phyloP scores from a whole-genome alignment of 2,329 filamentous ascomycete species.

The Monilinia fructigena region DNA sequence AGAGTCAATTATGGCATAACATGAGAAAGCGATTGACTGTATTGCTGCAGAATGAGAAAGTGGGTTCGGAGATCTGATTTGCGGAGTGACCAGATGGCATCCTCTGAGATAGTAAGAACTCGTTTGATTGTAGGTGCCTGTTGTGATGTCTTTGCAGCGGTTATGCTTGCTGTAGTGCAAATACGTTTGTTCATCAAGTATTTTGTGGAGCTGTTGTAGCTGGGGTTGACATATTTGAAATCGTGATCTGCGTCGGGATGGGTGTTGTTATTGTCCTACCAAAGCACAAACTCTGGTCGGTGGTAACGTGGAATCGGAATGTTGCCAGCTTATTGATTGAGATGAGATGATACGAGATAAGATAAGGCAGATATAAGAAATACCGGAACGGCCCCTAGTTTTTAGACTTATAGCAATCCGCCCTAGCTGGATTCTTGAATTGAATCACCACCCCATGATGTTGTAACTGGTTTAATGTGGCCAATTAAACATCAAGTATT shows the following conservation, averaged over 20 bases:
- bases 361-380: slow-evolving; percentile 4
- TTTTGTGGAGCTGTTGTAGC: background rate
- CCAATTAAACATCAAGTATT: background rate
- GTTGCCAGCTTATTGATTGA: background rate
- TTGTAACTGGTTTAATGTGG: background rate
- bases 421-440: slow-evolving; percentile 9
- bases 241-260: slow-evolving; percentile 12
- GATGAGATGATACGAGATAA: background rate
- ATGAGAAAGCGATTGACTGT: slow-evolving; percentile 28
- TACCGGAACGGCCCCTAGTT: background rate
- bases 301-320: background rate
- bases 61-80: slow-evolving; percentile 33
- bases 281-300: slow-evolving; percentile 8
- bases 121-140: slow-evolving; percentile 14
- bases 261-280: slow-evolving; percentile 3
- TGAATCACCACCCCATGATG: background rate
- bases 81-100: slow-evolving; percentile 31
- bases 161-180: slow-evolving; percentile 13
- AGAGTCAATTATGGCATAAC: background rate
- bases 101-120: slow-evolving; percentile 31
- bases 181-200: slow-evolving; percentile 1
- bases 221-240: background rate
- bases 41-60: slow-evolving; percentile 34
- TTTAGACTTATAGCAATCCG: background rate
- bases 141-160: slow-evolving; percentile 9